Base-by-base conservation (phyloP, 192 early-diverging fungal species). In the Gamsiella multidivaricata region DNA sequence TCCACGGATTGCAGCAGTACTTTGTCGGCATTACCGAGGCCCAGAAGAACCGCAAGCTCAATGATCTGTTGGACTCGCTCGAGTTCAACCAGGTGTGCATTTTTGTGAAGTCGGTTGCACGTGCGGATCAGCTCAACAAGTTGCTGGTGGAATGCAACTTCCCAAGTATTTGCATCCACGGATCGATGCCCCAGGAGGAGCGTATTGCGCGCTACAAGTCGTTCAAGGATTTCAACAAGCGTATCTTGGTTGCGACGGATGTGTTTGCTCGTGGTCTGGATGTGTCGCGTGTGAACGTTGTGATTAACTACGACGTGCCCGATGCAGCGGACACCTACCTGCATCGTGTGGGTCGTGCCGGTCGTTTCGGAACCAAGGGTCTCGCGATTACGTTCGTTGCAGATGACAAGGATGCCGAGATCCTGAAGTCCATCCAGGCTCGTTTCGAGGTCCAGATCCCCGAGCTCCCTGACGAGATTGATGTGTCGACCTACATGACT, bases 41-140 rank as follows among this genome's bases (percentile, higher is more conserved):
- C 25, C 90, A 88, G 70, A 98, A 98, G 91, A 98, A 96, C 88
- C 89, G 92, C 47, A 94, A 96, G 84, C 84, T 98, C 18, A 95
- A 91, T 81, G 92, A 97, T 60, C 83, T 98, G 3, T 85, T 98
- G 39, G 97, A 98, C 70, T 87, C 88, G 23, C 88, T 98, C 59
- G 96, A 98, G 81, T 98, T 98, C 87, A 98, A 98, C 86, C 97
- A 98, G 85, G 96, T 96, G 43, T 93, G 92, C 65, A 96, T 98
- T 52, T 98, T 98, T 83, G 97, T 98, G 39, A 95, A 92, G 84
- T 94, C 93, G 3, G 93, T 96, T 18, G 80, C 81, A 47, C 91
- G 97, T 53, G 97, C 97, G 26, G 93, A 91, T 54, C 88, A 91
- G 56, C 85, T 98, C 28, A 93, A 95, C 86, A 89, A 93, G 82